Base-by-base conservation (phyloP, 768 basidiomycete species). In the Suillus decipiens region DNA sequence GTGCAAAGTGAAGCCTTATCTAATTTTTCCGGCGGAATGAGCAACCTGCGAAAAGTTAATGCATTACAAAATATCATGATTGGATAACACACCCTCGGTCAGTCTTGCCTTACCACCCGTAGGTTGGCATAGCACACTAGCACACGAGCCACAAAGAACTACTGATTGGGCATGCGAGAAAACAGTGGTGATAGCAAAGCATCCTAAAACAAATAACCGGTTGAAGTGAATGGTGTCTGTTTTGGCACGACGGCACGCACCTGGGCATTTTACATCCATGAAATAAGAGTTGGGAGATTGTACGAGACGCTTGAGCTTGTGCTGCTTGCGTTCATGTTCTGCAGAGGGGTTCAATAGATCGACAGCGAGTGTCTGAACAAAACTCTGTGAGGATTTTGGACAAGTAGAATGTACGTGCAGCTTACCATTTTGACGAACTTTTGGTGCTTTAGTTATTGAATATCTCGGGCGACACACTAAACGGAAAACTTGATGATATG, bases 111-210 rank as follows among this genome's bases (percentile, higher is more conserved):
- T 96, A 81, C 97, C 97, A 82, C 97, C 96, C 39, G 95, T 96
- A 60, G 96, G 96, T 78, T 98, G 96, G 87, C 96, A 98, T 70
- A 99, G 84, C 65, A 98, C 91, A 70, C 89, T 92, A 61, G 92
- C 86, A 86, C 97, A 99, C 56, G 92, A 89, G 61, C 86, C 86
- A 78, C 97, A 99, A 73, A 95, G 82, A 57, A 98, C 95, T 66
- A 98, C 97, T 66, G 95, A 96, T 80, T 98, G 95, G 43, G 96
- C 96, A 79, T 99, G 96, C 68, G 97, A 99, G 89, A 99, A 99
- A 72, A 99, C 96, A 69, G 95, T 96, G 71, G 95, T 95, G 78
- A 95, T 93, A 70, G 89, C 87, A 77, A 95, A 95, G 85, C 95
- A 96, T 67, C 94, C 94, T 93, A 69, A n/a, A 59, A n/a, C 7